Conservation (phyloP, 139 green algal species). For the Chlorella vulgaris region DNA sequence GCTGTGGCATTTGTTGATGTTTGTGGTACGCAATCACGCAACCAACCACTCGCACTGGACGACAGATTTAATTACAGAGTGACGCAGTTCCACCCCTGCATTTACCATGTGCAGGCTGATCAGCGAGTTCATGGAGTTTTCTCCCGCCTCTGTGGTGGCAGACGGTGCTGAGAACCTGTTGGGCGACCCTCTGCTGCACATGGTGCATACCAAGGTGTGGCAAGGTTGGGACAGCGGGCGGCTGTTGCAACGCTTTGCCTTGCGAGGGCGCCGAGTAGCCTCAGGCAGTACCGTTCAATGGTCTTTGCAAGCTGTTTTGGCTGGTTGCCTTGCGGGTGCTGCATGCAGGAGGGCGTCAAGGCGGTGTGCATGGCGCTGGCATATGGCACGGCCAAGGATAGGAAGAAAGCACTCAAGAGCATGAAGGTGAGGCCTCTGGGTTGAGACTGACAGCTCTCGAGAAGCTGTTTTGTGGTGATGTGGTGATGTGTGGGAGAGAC, state of each 20-base stretch:
- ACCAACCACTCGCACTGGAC: no score
- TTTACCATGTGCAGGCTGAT: slow-evolving; percentile 64
- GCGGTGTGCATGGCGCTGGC: slow-evolving; percentile 73
- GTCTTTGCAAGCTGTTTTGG: no score
- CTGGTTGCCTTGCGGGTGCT: no score
- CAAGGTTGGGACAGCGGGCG: not conserved
- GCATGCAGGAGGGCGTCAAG: slow-evolving; percentile 65
- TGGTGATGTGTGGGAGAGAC: not conserved
- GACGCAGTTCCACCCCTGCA: no score
- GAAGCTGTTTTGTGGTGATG: not conserved
- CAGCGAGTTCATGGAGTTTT: slow-evolving; percentile 78
- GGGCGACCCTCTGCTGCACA: slow-evolving; percentile 76
- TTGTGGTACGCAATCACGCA: no score
- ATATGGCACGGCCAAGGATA: slow-evolving; percentile 78
- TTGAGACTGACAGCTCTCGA: not conserved
- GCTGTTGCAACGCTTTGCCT: no score
- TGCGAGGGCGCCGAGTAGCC: no score
- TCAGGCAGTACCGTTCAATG: no score
- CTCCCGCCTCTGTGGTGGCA: slow-evolving; percentile 64
- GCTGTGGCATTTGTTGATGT: no score
- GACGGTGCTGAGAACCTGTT: slow-evolving; percentile 78
- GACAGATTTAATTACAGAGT: no score
- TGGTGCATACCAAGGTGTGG: slow-evolving; percentile 82
- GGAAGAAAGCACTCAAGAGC: slow-evolving; percentile 80
- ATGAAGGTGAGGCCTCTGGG: slow-evolving; percentile 66